These are phyloP conservation scores for Leptographium radiaticola DNA, from an alignment of 2,329 filamentous ascomycete genomes.

Conservation along the genomic window DNA sequence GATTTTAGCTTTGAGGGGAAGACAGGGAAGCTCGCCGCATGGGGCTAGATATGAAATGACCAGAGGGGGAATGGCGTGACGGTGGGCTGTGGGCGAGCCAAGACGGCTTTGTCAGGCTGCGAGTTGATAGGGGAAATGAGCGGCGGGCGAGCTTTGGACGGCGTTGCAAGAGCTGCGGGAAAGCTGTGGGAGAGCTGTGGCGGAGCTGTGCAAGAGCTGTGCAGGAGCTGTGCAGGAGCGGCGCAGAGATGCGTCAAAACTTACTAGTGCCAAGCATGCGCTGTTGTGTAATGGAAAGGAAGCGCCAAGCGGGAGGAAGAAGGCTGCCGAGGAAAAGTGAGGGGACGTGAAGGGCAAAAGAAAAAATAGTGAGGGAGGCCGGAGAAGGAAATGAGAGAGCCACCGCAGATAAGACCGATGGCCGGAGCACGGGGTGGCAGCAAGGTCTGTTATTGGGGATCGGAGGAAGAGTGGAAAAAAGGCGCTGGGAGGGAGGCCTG, in stretches of 20 bases:
- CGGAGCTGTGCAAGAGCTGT: no score
- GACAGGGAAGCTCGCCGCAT: neutral
- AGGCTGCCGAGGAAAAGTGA: neutral
- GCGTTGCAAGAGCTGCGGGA: no score
- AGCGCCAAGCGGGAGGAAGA: no score
- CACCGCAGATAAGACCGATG: conserved; percentile 21
- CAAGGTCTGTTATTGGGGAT: no score
- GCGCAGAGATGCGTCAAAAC: no score
- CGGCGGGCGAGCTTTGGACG: neutral
- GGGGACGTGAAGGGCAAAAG: no score
- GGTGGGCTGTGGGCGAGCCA: neutral
- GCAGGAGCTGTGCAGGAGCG: no score
- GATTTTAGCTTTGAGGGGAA: neutral
- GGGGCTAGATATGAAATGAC: neutral
- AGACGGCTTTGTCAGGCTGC: neutral
- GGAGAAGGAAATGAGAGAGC: neutral
- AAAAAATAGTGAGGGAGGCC: neutral
- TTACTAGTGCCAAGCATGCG: no score
- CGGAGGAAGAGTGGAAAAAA: neutral
- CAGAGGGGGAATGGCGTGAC: neutral
- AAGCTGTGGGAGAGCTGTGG: no score
- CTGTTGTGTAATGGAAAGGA: no score
- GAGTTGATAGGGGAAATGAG: neutral
- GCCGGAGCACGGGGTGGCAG: conserved; percentile 31
- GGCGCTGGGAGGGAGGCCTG: no score